Conservation (phyloP, 2,329 filamentous ascomycete species). For the Diaporthe sp. region DNA sequence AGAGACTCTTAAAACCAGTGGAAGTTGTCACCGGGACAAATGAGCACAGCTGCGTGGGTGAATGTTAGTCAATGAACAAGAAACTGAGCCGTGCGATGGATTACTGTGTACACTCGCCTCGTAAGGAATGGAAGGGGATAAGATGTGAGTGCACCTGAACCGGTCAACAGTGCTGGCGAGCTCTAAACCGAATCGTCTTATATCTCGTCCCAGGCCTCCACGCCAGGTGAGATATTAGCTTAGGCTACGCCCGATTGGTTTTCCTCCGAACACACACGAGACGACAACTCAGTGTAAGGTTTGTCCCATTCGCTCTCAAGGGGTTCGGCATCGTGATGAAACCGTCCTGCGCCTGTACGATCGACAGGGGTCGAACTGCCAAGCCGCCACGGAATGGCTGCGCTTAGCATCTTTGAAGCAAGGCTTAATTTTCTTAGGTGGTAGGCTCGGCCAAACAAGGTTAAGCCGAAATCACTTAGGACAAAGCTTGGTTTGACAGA, state of each 20-base stretch:
- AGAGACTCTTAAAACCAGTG: neutral
- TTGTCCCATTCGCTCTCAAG: neutral
- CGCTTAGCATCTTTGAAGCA: conserved; percentile 24
- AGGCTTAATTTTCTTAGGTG: conserved; percentile 5
- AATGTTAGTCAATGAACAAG: neutral
- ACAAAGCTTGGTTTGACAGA: conserved; percentile 23
- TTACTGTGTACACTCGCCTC: conserved; percentile 12
- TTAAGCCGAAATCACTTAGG: conserved; percentile 7
- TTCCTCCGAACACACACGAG: conserved; percentile 24
- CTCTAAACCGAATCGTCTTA: conserved; percentile 10
- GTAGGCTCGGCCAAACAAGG: neutral
- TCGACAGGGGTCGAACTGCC: conserved; percentile 15
- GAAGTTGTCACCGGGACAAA: conserved; percentile 2
- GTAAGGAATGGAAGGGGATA: neutral
- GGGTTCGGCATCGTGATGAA: conserved; percentile 16
- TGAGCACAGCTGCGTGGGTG: conserved; percentile 20
- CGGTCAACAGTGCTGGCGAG: too few species aligned
- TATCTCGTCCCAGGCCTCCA: neutral
- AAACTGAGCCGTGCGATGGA: neutral
- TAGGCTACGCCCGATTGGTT: conserved; percentile 7
- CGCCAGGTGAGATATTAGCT: neutral
- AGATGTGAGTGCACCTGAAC: too few species aligned
- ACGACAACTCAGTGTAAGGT: conserved; percentile 3
- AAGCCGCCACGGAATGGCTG: conserved; percentile 21
- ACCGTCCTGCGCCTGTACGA: conserved; percentile 6